Evolutionary conservation across 2,329 filamentous ascomycete genomes (phyloP).

Genomic region (Penicillium sp.): DNA sequence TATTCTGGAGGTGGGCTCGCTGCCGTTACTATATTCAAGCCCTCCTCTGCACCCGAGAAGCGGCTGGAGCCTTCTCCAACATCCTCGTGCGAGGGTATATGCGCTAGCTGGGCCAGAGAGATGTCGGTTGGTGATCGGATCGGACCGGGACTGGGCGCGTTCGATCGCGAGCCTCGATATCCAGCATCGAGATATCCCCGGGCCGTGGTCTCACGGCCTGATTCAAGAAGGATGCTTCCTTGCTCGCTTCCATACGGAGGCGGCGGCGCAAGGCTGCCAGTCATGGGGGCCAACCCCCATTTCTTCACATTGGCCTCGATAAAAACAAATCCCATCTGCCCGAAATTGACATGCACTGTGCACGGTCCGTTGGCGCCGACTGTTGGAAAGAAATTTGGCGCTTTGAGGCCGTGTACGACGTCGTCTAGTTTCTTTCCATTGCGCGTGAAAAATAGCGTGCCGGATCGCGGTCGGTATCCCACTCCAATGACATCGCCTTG

Average conservation of each 20-base stretch:
- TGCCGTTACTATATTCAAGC: conserved; percentile 18
- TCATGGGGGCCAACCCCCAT: conserved; percentile 96
- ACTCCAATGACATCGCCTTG: conserved; percentile 96
- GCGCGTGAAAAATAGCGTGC: conserved; percentile 94
- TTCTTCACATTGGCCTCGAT: conserved; percentile 99
- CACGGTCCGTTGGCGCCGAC: conserved; percentile 94
- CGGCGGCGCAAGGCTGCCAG: conserved; percentile 87
- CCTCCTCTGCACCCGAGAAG: conserved; percentile 23
- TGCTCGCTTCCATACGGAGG: conserved; percentile 96
- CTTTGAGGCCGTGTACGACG: conserved; percentile 85
- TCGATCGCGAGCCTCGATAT: conserved; percentile 73
- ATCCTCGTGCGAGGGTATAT: conserved; percentile 63
- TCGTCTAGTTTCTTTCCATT: conserved; percentile 98
- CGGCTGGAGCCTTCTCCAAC: conserved; percentile 68
- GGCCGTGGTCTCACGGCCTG: conserved; percentile 60
- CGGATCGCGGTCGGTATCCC: conserved; percentile 89
- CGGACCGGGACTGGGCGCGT: conserved; percentile 78
- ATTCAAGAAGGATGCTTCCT: conserved; percentile 89
- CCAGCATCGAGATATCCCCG: conserved; percentile 51
- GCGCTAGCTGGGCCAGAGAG: conserved; percentile 80
- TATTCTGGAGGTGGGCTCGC: conserved; percentile 42
- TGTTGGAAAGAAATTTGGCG: conserved; percentile 95
- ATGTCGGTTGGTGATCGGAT: conserved; percentile 92
- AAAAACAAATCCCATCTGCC: conserved; percentile 96
- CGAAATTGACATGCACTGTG: conserved; percentile 93